Conservation (phyloP, 2,329 filamentous ascomycete species). For the Aspergillus ustus region DNA sequence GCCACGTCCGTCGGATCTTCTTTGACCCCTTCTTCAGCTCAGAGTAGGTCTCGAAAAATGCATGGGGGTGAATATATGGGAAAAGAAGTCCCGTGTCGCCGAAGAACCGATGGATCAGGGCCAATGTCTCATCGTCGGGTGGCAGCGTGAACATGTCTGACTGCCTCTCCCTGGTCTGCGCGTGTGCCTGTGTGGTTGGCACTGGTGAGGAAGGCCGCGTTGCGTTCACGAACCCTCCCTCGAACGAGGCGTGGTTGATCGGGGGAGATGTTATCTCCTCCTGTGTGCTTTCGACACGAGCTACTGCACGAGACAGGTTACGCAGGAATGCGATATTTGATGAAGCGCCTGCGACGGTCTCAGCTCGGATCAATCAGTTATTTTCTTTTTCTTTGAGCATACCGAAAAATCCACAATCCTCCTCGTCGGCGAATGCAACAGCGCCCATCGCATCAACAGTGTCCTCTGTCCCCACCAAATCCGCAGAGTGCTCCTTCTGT, state of each 20-base stretch:
- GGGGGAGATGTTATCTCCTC: neutral
- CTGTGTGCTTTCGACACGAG: constrained; percentile 17
- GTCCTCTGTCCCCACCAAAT: constrained; percentile 27
- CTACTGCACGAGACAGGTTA: constrained; percentile 25
- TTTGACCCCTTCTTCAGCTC: constrained; percentile 25
- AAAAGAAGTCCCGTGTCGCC: constrained; percentile 34
- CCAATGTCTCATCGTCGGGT: constrained; percentile 16
- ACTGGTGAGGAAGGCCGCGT: constrained; percentile 23
- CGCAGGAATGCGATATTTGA: constrained; percentile 34
- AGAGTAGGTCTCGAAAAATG: constrained; percentile 33
- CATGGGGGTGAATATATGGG: constrained; percentile 22
- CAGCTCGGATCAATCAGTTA: neutral
- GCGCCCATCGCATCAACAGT: constrained; percentile 43
- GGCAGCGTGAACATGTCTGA: constrained; percentile 25
- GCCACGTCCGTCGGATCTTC: constrained; percentile 34
- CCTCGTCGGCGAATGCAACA: constrained; percentile 42
- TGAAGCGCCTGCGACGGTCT: constrained; percentile 23
- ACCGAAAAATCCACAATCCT: constrained; percentile 44
- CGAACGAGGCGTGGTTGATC: neutral
- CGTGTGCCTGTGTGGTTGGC: neutral
- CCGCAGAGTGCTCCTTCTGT: constrained; percentile 8
- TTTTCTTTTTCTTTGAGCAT: neutral
- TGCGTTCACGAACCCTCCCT: constrained; percentile 27
- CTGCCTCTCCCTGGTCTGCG: neutral
- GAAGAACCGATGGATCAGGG: constrained; percentile 30